phyloP scores from a whole-genome alignment of 1,284 basidiomycete species.

The Melampsora medusae region DNA sequence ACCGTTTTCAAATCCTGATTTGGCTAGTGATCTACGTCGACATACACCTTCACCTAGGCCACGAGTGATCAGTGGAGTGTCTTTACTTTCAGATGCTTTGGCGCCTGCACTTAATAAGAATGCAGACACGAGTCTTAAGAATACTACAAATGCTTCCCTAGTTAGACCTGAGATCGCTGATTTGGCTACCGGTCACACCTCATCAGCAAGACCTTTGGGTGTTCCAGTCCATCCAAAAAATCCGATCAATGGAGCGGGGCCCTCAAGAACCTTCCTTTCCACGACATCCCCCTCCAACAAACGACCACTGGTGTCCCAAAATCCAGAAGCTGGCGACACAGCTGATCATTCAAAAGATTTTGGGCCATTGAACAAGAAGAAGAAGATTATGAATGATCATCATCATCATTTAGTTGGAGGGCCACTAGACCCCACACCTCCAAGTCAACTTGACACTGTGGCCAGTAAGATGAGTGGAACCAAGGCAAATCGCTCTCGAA shows the following conservation, averaged over 20 bases:
- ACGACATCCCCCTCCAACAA: background rate
- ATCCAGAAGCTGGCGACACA: too few relatives aligned
- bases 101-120: too few relatives aligned
- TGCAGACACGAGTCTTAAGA: too few relatives aligned
- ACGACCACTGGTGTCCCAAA: background rate
- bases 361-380: background rate
- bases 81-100: too few relatives aligned
- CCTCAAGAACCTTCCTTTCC: background rate
- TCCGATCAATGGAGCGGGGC: background rate
- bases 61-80: background rate
- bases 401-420: background rate
- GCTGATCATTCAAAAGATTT: background rate
- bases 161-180: too few relatives aligned
- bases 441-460: constrained; percentile 13
- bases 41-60: background rate
- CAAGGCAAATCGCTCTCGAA: constrained; percentile 27
- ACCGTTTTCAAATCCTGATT: background rate
- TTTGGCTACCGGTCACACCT: too few relatives aligned
- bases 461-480: constrained; percentile 7
- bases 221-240: too few relatives aligned
- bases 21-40: constrained; percentile 1
- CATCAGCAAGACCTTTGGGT: background rate
- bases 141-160: too few relatives aligned
- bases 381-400: constrained; percentile 1
- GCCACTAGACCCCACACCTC: background rate